phyloP scores from a whole-genome alignment of 257 asterid species.

The Scutellaria barbata region DNA sequence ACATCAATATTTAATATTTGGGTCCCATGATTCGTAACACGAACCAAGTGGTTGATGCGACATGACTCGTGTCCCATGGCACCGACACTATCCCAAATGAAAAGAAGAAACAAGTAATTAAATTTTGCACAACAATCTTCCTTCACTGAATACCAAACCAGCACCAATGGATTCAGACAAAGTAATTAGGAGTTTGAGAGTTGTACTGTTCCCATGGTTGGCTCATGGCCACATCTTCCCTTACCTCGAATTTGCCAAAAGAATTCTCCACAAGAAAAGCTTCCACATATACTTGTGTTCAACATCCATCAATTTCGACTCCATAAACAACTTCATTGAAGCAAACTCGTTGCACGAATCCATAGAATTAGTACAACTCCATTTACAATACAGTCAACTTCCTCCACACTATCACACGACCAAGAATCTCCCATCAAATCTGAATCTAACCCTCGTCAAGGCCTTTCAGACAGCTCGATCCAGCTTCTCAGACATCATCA shows the following conservation, averaged over 20 bases:
- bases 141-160: no score
- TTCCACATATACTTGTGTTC: slow-evolving; percentile 43
- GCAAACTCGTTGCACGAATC: slow-evolving; percentile 24
- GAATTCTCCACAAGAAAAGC: slow-evolving; percentile 18
- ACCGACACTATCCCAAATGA: no score
- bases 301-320: slow-evolving; percentile 40
- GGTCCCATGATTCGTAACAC: no score
- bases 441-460: slow-evolving; percentile 8
- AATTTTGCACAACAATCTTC: no score
- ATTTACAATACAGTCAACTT: slow-evolving; percentile 2
- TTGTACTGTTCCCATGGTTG: slow-evolving; percentile 44
- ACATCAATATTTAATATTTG: no score
- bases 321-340: slow-evolving; percentile 25
- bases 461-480: slow-evolving; percentile 19
- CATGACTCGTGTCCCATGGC: no score
- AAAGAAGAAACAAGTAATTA: no score
- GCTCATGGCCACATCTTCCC: slow-evolving; percentile 50
- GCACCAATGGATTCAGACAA: slow-evolving; percentile 30
- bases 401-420: slow-evolving; percentile 25
- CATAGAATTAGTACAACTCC: slow-evolving; percentile 9
- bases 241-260: slow-evolving; percentile 45
- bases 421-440: slow-evolving; percentile 27
- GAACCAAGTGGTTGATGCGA: no score
- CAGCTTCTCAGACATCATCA: slow-evolving; percentile 24
- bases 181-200: not conserved